Percentiles rank a stretch among this genome's conserved stretches.
Conservation (phyloP, 768 basidiomycete species). For the Hirschioporus abietinus region DNA sequence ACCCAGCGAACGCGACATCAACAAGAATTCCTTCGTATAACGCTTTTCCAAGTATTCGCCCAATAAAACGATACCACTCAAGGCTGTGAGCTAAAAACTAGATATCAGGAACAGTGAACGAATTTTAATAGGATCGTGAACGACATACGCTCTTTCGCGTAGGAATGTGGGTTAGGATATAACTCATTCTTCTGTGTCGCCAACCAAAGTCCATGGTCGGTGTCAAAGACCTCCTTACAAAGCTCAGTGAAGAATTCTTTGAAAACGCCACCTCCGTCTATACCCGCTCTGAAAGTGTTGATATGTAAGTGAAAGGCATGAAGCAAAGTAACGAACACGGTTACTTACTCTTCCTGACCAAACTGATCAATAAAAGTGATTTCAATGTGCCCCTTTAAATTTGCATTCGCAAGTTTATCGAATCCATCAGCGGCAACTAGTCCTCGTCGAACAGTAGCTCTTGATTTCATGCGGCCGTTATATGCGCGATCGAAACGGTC, state of each 20-base stretch:
- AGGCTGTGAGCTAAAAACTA: conserved; percentile 63
- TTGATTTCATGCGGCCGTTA: conserved; percentile 22
- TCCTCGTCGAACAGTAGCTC: conserved; percentile 61
- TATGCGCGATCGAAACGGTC: conserved; percentile 12
- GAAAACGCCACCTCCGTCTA: conserved; percentile 96
- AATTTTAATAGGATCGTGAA: not conserved
- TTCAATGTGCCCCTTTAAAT: conserved; percentile 76
- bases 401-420: conserved; percentile 68
- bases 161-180: conserved; percentile 90
- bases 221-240: conserved; percentile 92
- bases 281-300: conserved; percentile 59
- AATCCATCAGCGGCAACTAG: conserved; percentile 90
- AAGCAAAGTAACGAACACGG: not conserved
- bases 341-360: conserved; percentile 75
- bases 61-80: conserved; percentile 91
- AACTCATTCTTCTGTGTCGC: conserved; percentile 87
- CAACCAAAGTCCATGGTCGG: conserved; percentile 91
- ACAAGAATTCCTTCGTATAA: conserved; percentile 95
- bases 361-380: conserved; percentile 94
- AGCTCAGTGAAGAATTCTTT: conserved; percentile 96
- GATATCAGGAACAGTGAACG: conserved; percentile 5
- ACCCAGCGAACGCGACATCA: conserved; percentile 91
- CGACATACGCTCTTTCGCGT: conserved; percentile 80
- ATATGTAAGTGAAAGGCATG: not conserved
- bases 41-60: conserved; percentile 91